phyloP scores from a whole-genome alignment of 208 protist species.

The Strigomonas culicis region DNA sequence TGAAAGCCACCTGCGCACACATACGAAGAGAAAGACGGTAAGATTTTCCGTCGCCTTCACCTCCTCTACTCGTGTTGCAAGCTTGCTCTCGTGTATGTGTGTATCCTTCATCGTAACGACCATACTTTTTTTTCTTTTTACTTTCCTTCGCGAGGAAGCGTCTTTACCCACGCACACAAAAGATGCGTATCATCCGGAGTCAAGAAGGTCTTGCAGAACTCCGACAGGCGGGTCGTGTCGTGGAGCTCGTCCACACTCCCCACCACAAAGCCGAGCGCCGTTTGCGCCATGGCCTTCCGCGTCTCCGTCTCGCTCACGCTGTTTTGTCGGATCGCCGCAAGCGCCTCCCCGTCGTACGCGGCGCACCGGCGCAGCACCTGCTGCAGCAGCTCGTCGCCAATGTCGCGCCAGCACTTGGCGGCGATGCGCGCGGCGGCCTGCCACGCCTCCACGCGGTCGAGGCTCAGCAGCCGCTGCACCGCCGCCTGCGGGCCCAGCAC shows the following conservation, averaged over 20 bases:
- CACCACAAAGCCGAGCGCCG: constrained; percentile 52
- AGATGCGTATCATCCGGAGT: constrained; percentile 43
- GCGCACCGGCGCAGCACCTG: constrained; percentile 66
- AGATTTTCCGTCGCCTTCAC: no score
- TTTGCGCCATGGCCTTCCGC: constrained; percentile 27
- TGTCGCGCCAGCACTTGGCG: constrained; percentile 22
- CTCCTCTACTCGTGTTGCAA: no score
- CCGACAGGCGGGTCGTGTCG: constrained; percentile 20
- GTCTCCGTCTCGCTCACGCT: constrained; percentile 69
- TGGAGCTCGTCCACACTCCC: constrained; percentile 24
- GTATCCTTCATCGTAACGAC: no score
- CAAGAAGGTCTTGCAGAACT: constrained; percentile 47
- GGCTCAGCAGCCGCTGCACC: constrained; percentile 53
- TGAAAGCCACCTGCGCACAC: no score
- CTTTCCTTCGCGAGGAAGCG: constrained; percentile 23
- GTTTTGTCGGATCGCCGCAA: constrained; percentile 27
- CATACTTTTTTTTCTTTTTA: no score
- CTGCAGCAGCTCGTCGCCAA: constrained; percentile 52
- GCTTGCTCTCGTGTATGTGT: no score
- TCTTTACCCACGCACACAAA: constrained; percentile 44
- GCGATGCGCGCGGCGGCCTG: constrained; percentile 49
- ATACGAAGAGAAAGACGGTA: no score
- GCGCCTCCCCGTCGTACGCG: constrained; percentile 39
- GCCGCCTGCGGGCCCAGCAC: constrained; percentile 48
- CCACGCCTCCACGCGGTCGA: constrained; percentile 56